Evolutionary conservation across 352 stramenopile genomes (phyloP), one percentile per base, ranked within the genome.

Genomic region (Phytophthora pinifolia): DNA sequence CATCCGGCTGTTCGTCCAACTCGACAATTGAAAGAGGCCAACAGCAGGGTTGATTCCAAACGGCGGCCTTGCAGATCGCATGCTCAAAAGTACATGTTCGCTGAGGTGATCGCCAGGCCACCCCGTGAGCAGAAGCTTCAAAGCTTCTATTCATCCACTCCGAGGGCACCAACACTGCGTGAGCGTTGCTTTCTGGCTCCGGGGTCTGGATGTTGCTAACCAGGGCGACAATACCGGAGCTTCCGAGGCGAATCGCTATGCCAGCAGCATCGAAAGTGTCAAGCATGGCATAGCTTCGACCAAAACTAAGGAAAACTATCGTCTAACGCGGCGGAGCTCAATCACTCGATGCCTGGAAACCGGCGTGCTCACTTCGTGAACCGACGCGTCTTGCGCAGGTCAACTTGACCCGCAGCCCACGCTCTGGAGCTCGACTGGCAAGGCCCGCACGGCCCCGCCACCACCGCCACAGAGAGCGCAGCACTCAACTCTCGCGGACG

Each of bases 301-400:
- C 20, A 45, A 45, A 43, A 29, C 22, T 9, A 46, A 25, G 9
- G 47, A 36, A 45, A 45, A 36, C 14, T 8, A n/a, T 48, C 30
- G 39, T 54, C 43, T 37, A 61, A 50, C 56, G 36, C 34, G 43
- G 22, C 29, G 5, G 15, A n/a, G 36, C 36, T 31, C 27, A 5
- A 20, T 33, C 22, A 4, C 22, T 27, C 22, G 22, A 27, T 27
- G 22, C 33, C 33, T 51, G 30, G 29, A 54, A 61, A 61, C 57
- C 52, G 58, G 48, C 33, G 32, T 43, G 50, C 38, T 62, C 62
- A 70, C 17, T 66, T 62, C 15, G 49, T 54, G 50, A 70, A 70
- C 41, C 31, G 61, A 42, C 61, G 46, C 36, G 29, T 50, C 18
- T 27, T 43, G 54, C 48, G 22, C 60, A 67, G 18, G 31, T 30